A percentile compares a stretch with the other conserved stretches of the same genome.
Conservation (phyloP, 75 land plant genomes). For the Cryptomeria japonica region DNA sequence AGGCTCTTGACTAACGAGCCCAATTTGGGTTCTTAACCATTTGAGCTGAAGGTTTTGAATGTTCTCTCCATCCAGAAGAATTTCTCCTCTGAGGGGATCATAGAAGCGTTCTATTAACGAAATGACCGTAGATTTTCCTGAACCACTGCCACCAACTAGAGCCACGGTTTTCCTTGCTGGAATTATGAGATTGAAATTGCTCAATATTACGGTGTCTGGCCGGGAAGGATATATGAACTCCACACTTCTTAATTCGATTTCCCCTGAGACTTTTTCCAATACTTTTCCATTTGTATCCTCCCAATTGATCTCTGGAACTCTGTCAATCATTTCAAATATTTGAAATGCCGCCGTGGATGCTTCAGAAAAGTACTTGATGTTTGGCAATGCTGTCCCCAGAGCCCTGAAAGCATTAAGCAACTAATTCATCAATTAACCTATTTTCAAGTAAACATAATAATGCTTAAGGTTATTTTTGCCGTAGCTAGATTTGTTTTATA, state of each 20-base stretch:
- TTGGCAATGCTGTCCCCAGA: slow-evolving; percentile 62
- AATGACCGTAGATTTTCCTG: slow-evolving; percentile 68
- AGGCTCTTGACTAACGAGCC: slow-evolving; percentile 81
- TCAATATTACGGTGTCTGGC: slow-evolving; percentile 27
- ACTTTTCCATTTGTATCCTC: slow-evolving; percentile 43
- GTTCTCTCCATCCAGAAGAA: slow-evolving; percentile 50
- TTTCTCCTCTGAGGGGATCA: slow-evolving; percentile 50
- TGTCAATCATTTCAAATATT: slow-evolving; percentile 53
- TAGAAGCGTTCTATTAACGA: slow-evolving; percentile 58
- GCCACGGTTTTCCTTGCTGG: slow-evolving; percentile 56
- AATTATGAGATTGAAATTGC: slow-evolving; percentile 28
- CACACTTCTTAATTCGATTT: slow-evolving; percentile 40
- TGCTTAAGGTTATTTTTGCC: background rate
- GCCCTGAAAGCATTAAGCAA: slow-evolving; percentile 39
- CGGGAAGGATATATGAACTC: slow-evolving; percentile 50
- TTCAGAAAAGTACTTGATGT: slow-evolving; percentile 73
- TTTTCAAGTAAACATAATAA: background rate
- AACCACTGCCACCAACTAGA: slow-evolving; percentile 61
- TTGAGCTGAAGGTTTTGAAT: slow-evolving; percentile 49
- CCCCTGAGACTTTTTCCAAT: slow-evolving; percentile 42
- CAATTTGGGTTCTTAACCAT: slow-evolving; percentile 69
- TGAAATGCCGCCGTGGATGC: slow-evolving; percentile 57
- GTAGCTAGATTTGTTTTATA: too few species aligned
- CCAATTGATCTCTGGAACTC: slow-evolving; percentile 77
- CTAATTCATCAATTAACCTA: background rate